Percentiles rank a stretch among this genome's conserved stretches.
phyloP scores from a whole-genome alignment of 441 rosid genomes.

The Syzygium syzygioides region DNA sequence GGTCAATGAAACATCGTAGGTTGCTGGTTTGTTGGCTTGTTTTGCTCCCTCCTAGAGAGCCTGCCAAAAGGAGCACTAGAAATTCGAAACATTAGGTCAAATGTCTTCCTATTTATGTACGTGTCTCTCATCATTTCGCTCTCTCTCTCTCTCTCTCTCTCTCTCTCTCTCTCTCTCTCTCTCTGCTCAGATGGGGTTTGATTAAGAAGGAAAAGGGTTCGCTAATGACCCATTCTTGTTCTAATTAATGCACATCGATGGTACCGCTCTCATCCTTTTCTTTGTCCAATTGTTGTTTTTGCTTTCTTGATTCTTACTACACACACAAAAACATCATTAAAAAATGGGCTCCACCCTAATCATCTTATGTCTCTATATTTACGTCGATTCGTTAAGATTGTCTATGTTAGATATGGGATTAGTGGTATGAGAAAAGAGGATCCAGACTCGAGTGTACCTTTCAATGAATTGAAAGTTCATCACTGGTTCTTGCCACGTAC shows the following conservation, averaged over 20 bases:
- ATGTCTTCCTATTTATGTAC: background rate
- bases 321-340: background rate
- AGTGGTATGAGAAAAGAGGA: background rate
- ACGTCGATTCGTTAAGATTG: background rate
- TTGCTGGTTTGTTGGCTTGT: background rate
- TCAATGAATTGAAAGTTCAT: background rate
- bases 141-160: background rate
- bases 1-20: background rate
- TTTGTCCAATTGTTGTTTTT: background rate
- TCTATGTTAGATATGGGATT: background rate
- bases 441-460: background rate
- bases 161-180: background rate
- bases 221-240: background rate
- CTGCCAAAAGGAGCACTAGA: background rate
- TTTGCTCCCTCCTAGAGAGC: background rate
- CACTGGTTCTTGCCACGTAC: background rate
- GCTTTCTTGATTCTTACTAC: background rate
- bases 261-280: background rate
- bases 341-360: background rate
- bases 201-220: background rate
- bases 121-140: background rate
- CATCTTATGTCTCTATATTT: background rate
- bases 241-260: background rate
- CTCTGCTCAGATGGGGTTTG: background rate
- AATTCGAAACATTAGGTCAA: background rate